Evolutionary conservation across 202 grass and related monocot genomes (phyloP), one percentile per base, ranked within the genome.

Genomic region (Musa balbisiana): DNA sequence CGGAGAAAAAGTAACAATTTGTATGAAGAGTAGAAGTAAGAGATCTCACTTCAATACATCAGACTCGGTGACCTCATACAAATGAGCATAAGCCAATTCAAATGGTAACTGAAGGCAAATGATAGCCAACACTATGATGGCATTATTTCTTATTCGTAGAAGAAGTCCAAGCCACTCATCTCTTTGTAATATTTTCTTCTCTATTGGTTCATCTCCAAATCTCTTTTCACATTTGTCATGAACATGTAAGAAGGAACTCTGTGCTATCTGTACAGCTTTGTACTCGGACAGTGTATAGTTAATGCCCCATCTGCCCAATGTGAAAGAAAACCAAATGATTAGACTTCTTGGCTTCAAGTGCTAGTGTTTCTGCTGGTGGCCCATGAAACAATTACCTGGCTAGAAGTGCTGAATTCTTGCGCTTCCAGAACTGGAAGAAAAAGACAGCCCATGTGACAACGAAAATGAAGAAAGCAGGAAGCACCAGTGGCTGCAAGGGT

Each of bases 361-460:
- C 17, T 19, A 13, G 1, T 70, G 33, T 21, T n/a, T 51, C 67
- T 70, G 67, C 19, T 17, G 20, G 20, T 70, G 0, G 9, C 10
- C 9, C n/a, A 33, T 29, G 14, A 10, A 73, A 73, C 4, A 6
- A n/a, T 53, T 80, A 94, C 95, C 95, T 91, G 72, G 89, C 87
- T 79, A 94, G 80, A 82, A 99, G 82, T 73, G 89, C 87, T 75
- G 95, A 87, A 88, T 99, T 99, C 73, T 99, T 94, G 53, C 95
- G 83, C 81, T 99, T 99, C 95, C 95, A 99, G 76, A 99, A 99
- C 85, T 99, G 95, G 68, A 99, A 85, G 81, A 99, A 92, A 76
- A 99, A 83, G 62, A 94, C 91, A 14, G 95, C 95, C 95, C 95
- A 94, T 71, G 88, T 92, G 80, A 94, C 88, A 56, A 98, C 67